Conservation (phyloP, 257 asterid species). For the Marsdenia floribunda region DNA sequence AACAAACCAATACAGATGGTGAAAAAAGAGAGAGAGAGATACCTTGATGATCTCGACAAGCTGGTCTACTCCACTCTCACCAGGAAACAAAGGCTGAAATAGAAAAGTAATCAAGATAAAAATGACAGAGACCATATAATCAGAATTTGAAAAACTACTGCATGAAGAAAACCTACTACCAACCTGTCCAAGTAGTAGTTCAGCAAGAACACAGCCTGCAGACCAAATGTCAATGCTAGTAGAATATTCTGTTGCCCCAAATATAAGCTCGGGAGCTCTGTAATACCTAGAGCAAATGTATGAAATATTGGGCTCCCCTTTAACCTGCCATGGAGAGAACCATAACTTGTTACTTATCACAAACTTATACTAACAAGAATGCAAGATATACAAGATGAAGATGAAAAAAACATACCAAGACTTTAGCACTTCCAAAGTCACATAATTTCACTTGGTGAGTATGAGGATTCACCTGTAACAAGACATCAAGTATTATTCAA, state of each 20-base stretch:
- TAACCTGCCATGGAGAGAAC: slow-evolving; percentile 29
- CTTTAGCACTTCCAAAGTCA: slow-evolving; percentile 55
- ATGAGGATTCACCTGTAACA: slow-evolving; percentile 60
- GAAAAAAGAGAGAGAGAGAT: slow-evolving; percentile 1
- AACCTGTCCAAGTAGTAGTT: slow-evolving; percentile 53
- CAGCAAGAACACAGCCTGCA: slow-evolving; percentile 55
- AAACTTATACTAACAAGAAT: neutral
- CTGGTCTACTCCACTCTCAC: slow-evolving; percentile 99
- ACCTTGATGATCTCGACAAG: slow-evolving; percentile 98
- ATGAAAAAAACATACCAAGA: slow-evolving; percentile 29
- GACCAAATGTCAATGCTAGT: slow-evolving; percentile 55
- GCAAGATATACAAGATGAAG: neutral
- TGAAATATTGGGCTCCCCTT: slow-evolving; percentile 54
- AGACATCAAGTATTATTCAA: neutral
- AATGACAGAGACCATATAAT: neutral
- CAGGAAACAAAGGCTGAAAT: slow-evolving; percentile 89
- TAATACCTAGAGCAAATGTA: slow-evolving; percentile 58
- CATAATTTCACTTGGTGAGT: slow-evolving; percentile 59
- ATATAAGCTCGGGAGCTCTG: slow-evolving; percentile 58
- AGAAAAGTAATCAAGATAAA: slow-evolving; percentile 3
- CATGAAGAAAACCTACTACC: slow-evolving; percentile 5
- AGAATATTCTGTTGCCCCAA: slow-evolving; percentile 54
- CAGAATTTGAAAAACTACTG: neutral
- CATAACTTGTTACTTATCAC: slow-evolving; percentile 8
- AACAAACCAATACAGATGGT: neutral